Evolutionary conservation across 2,329 filamentous ascomycete species (phyloP).

Genomic region (Tolypocladium album): DNA sequence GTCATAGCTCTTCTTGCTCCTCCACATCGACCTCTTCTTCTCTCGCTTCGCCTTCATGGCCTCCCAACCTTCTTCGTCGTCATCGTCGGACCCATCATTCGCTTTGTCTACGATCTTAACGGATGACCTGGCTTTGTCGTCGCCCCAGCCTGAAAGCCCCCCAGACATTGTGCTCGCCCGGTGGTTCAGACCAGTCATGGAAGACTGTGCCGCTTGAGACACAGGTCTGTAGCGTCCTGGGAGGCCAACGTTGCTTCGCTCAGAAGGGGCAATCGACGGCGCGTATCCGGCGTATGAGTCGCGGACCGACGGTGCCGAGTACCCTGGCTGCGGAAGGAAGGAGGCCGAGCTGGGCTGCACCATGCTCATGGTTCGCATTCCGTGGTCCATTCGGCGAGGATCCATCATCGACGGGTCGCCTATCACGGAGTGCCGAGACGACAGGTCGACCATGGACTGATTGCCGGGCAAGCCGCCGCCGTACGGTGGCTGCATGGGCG

Average conservation of each 20-base stretch:
- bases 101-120: constrained; percentile 28
- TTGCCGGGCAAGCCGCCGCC: constrained; percentile 15
- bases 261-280: constrained; percentile 87
- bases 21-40: constrained; percentile 57
- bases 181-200: constrained; percentile 15
- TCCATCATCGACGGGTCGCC: constrained; percentile 35
- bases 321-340: constrained; percentile 38
- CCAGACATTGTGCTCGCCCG: constrained; percentile 23
- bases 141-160: constrained; percentile 22
- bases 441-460: constrained; percentile 33
- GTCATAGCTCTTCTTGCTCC: constrained; percentile 44
- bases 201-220: constrained; percentile 44
- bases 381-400: constrained; percentile 29
- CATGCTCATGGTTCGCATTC: constrained; percentile 72
- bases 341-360: constrained; percentile 56
- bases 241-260: constrained; percentile 86
- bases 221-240: constrained; percentile 88
- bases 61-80: constrained; percentile 59
- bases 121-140: constrained; percentile 20
- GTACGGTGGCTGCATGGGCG: constrained; percentile 16
- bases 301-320: constrained; percentile 17
- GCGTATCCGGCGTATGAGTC: constrained; percentile 53
- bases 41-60: constrained; percentile 60
- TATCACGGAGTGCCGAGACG: constrained; percentile 33
- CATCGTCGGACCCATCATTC: constrained; percentile 36